These are phyloP conservation scores for Salvia miltiorrhiza DNA, from an alignment of 257 asterid genomes.

Conservation along the genomic window DNA sequence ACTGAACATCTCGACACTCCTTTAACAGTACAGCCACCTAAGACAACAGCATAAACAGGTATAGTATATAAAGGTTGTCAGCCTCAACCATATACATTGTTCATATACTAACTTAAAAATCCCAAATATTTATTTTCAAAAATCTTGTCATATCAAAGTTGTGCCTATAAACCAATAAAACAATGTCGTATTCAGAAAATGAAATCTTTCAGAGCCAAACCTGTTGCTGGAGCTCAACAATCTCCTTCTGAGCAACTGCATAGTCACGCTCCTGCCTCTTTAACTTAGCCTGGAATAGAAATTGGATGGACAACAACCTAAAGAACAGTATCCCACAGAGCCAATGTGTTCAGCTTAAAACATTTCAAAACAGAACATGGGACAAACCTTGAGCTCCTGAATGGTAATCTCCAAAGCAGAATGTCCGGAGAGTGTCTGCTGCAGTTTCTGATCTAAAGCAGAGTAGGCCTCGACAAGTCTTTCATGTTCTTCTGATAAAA, in stretches of 20 bases:
- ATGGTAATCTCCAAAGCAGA: constrained; percentile 51
- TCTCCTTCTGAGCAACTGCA: constrained; percentile 68
- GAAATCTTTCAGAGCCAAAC: constrained; percentile 28
- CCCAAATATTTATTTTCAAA: neutral
- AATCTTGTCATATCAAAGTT: neutral
- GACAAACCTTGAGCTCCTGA: constrained; percentile 69
- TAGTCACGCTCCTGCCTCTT: constrained; percentile 78
- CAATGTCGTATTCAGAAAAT: neutral
- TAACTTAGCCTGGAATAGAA: constrained; percentile 57
- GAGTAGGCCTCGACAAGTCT: constrained; percentile 70
- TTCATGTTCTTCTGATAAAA: constrained; percentile 75
- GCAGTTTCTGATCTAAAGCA: constrained; percentile 60
- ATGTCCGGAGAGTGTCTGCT: constrained; percentile 62
- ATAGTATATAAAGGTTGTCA: neutral
- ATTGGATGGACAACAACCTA: neutral
- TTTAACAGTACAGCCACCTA: constrained; percentile 82
- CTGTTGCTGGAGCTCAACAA: constrained; percentile 81
- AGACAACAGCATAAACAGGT: constrained; percentile 9
- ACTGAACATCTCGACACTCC: constrained; percentile 90
- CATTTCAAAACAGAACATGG: neutral
- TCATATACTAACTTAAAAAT: neutral
- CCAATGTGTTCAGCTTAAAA: neutral
- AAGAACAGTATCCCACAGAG: constrained; percentile 8
- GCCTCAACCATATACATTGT: neutral
- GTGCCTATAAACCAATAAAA: neutral